Conservation (phyloP, 2,329 filamentous ascomycete species). For the Parasarocladium wereldwijsianum region DNA sequence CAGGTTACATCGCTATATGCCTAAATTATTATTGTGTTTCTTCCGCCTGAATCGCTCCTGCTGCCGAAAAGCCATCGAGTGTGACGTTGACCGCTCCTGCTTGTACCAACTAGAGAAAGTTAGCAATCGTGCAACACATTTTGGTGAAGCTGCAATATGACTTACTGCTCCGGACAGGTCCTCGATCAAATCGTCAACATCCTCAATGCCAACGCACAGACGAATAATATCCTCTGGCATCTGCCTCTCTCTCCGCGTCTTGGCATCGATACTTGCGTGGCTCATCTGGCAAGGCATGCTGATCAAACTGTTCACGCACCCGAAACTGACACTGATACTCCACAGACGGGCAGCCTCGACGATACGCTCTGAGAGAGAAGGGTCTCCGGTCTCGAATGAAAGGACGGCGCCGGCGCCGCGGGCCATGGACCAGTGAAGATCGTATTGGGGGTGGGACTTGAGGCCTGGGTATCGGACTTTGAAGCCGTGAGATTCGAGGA, state of each 20-base stretch:
- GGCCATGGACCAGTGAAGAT: constrained; percentile 89
- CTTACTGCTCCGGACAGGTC: constrained; percentile 82
- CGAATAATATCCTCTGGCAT: constrained; percentile 96
- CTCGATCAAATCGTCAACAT: constrained; percentile 80
- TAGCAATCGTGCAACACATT: background rate
- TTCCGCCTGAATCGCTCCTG: constrained; percentile 18
- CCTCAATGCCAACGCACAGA: constrained; percentile 92
- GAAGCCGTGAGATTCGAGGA: constrained; percentile 84
- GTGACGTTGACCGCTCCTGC: constrained; percentile 84
- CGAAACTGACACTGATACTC: constrained; percentile 94
- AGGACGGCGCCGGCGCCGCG: constrained; percentile 87
- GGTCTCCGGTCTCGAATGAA: constrained; percentile 88
- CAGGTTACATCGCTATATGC: too few relatives aligned
- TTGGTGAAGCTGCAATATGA: constrained; percentile 12
- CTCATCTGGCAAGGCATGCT: constrained; percentile 99
- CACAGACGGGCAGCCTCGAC: constrained; percentile 86
- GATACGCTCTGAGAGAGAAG: constrained; percentile 72
- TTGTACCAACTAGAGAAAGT: constrained; percentile 57
- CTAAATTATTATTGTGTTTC: too few relatives aligned
- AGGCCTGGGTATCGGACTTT: constrained; percentile 89
- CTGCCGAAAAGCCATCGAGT: constrained; percentile 65
- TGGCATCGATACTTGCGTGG: constrained; percentile 93
- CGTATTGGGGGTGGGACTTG: constrained; percentile 90
- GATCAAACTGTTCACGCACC: constrained; percentile 95
- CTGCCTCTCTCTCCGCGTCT: constrained; percentile 74